A percentile compares a stretch with the other conserved stretches of the same genome.
Conservation (phyloP, 129 eudicot species). For the Rutidosis leptorrhynchoides region DNA sequence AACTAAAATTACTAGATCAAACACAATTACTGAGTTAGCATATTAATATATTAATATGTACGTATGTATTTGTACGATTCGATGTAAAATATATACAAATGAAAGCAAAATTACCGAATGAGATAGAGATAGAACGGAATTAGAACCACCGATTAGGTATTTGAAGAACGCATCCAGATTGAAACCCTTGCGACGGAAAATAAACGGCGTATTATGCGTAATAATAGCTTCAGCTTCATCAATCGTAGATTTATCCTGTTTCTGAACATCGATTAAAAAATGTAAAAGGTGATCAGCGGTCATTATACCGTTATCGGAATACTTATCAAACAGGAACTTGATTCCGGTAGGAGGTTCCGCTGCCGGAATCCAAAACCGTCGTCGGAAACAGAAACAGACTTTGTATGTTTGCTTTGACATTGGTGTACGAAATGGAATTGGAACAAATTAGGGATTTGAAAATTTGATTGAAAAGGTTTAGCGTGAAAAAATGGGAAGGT, state of each 20-base stretch:
- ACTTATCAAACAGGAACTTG: constrained; percentile 39
- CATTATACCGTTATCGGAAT: constrained; percentile 59
- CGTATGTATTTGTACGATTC: not conserved
- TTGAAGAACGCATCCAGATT: constrained; percentile 64
- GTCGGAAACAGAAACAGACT: constrained; percentile 73
- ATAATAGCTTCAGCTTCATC: constrained; percentile 64
- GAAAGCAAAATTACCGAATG: constrained; percentile 39
- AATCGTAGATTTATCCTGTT: constrained; percentile 43
- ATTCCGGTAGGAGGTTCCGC: constrained; percentile 58
- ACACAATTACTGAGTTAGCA: not conserved
- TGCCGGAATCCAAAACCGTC: constrained; percentile 48
- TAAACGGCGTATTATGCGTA: constrained; percentile 33
- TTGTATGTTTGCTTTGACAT: constrained; percentile 56
- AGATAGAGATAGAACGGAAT: constrained; percentile 52
- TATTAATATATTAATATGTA: not conserved
- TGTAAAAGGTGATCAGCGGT: constrained; percentile 45
- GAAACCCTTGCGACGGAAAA: constrained; percentile 55
- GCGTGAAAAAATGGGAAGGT: not conserved
- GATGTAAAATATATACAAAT: constrained; percentile 1
- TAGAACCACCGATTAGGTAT: constrained; percentile 49
- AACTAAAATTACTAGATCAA: not conserved
- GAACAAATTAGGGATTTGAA: constrained; percentile 27
- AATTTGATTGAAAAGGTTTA: constrained; percentile 29
- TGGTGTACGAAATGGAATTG: constrained; percentile 11
- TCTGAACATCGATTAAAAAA: constrained; percentile 60